These are phyloP conservation scores for Theileria annulata DNA, from an alignment of 169 alveolate genomes.

Conservation along the genomic window DNA sequence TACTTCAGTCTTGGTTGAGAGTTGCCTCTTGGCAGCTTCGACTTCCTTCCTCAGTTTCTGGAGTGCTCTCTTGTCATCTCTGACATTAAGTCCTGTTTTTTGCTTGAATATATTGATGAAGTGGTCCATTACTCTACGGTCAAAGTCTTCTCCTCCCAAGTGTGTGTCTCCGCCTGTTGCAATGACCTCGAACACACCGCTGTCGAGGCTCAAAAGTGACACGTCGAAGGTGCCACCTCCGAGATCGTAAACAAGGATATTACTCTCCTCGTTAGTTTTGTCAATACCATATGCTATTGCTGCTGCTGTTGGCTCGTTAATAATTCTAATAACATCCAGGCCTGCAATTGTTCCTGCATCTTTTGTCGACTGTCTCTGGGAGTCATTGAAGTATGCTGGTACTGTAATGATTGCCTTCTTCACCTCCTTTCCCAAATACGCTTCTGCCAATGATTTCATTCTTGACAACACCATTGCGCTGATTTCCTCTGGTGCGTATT, in stretches of 20 bases:
- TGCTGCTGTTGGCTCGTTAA: constrained; percentile 99
- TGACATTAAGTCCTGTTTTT: constrained; percentile 89
- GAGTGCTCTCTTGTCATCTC: constrained; percentile 92
- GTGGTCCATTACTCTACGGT: constrained; percentile 91
- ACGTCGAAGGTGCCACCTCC: constrained; percentile 99
- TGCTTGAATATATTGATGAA: constrained; percentile 91
- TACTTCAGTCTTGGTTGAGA: constrained; percentile 89
- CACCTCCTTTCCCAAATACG: constrained; percentile 93
- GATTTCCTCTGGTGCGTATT: constrained; percentile 98
- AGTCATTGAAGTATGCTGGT: constrained; percentile 99
- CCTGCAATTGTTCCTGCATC: constrained; percentile 99
- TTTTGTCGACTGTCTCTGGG: constrained; percentile 99
- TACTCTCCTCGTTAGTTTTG: constrained; percentile 91
- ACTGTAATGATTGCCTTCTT: constrained; percentile 94
- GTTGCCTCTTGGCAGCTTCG: constrained; percentile 96
- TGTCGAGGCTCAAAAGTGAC: constrained; percentile 94
- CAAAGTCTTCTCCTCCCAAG: constrained; percentile 99
- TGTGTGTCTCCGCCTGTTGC: constrained; percentile 99
- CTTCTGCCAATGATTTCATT: constrained; percentile 97
- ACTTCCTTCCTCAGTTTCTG: constrained; percentile 96
- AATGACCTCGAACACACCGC: constrained; percentile 97
- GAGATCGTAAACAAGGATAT: constrained; percentile 96
- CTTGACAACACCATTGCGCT: constrained; percentile 96
- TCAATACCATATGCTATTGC: constrained; percentile 99
- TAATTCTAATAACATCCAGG: constrained; percentile 94